Evolutionary conservation across 129 eudicot genomes (phyloP), one percentile per base, ranked within the genome.

Genomic region (Pseudognaphalium luteoalbum): DNA sequence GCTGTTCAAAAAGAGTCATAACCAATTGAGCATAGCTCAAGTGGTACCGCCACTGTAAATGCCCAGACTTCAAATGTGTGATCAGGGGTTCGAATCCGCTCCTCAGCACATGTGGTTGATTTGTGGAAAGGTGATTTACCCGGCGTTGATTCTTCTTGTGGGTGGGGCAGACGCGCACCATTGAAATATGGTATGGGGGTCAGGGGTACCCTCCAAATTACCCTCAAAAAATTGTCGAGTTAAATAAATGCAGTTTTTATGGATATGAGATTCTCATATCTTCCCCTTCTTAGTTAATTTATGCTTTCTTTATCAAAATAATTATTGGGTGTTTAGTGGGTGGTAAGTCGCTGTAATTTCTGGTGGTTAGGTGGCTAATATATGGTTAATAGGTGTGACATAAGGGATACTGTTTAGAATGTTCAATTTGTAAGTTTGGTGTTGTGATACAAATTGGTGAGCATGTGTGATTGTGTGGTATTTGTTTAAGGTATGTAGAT

Each of bases 311-410:
- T 5, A 35, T 25, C 62, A 42, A 54, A 32, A 58, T 75, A 19
- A 33, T 64, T 71, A 58, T 72, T 64, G 66, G 61, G 37, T 42
- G 74, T 21, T 51, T 76, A 69, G 73, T 65, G 39, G 39, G 52
- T 28, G 78, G 70, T 75, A 47, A 79, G 79, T 65, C 76, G 79
- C 33, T 52, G 74, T 51, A 42, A 79, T 28, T n/a, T n/a, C 71
- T 81, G 8, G 78, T 75, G 70, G 74, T 78, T 76, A 39, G 70
- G 69, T 72, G 75, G 21, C 68, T 32, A 15, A 63, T 63, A 63
- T 63, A 7, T 64, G 62, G 82, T 76, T 44, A 17, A 5, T 44
- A 44, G 52, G 52, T 44, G 17, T 44, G 17, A 25, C 42, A 63
- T 76, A 34, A 21, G 63, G 63, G 62, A 64, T 71, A 39, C 73